These are phyloP conservation scores for Eremothecium gossypii DNA, from an alignment of 1,139 yeast species.

Conservation along the genomic window DNA sequence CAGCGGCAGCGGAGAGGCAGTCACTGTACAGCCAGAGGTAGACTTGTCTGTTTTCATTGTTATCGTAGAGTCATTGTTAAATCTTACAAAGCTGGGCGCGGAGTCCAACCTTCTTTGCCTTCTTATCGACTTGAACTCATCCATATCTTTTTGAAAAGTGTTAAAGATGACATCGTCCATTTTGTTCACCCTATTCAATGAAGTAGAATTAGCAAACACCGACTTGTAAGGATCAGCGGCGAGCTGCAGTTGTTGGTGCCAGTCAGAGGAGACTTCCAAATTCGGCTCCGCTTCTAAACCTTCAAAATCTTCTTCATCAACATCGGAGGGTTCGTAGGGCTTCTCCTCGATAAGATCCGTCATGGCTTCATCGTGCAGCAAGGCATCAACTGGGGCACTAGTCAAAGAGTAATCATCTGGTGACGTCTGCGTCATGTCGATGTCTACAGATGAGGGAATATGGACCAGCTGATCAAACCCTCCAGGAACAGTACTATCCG, in stretches of 20 bases:
- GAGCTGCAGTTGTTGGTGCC: slow-evolving; percentile 55
- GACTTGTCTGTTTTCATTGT: slow-evolving; percentile 12
- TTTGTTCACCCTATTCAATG: slow-evolving; percentile 13
- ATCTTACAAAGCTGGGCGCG: slow-evolving; percentile 21
- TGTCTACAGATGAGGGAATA: background rate
- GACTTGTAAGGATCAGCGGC: slow-evolving; percentile 46
- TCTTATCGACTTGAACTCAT: slow-evolving; percentile 21
- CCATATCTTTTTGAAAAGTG: slow-evolving; percentile 34
- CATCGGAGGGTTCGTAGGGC: slow-evolving; percentile 54
- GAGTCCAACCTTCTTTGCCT: slow-evolving; percentile 23
- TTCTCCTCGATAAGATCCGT: slow-evolving; percentile 40
- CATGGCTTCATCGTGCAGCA: slow-evolving; percentile 23
- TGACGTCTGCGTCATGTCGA: background rate
- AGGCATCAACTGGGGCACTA: slow-evolving; percentile 24
- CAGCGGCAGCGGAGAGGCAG: slow-evolving; percentile 3
- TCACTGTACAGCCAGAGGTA: slow-evolving; percentile 5
- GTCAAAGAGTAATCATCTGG: background rate
- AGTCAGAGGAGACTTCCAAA: slow-evolving; percentile 46
- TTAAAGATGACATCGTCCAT: slow-evolving; percentile 42
- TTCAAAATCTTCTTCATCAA: slow-evolving; percentile 37
- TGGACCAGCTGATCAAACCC: slow-evolving; percentile 5
- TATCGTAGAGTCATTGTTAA: slow-evolving; percentile 19
- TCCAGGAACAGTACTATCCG: slow-evolving; percentile 8
- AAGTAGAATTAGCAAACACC: slow-evolving; percentile 32
- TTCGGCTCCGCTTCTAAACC: slow-evolving; percentile 34